Conservation (phyloP, 2,329 filamentous ascomycete genomes). For the Calonectria hongkongensis region DNA sequence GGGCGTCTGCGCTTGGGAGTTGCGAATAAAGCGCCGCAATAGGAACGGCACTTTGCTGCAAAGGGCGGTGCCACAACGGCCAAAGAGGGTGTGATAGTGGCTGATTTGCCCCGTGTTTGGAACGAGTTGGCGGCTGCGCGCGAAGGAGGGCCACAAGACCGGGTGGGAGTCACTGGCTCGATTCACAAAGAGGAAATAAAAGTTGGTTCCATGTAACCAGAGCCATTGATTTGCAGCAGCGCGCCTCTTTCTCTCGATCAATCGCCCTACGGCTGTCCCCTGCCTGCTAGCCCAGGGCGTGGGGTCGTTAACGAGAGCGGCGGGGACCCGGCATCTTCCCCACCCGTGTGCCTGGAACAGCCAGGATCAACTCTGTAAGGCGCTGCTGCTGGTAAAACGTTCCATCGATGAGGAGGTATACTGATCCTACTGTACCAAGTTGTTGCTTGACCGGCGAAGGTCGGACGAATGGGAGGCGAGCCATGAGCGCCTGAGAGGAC, state of each 20-base stretch:
- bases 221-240: too few relatives aligned
- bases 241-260: too few relatives aligned
- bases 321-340: constrained; percentile 19
- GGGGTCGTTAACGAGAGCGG: constrained; percentile 1
- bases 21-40: constrained; percentile 4
- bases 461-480: constrained; percentile 3
- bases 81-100: constrained; percentile 29
- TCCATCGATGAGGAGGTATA: constrained; percentile 21
- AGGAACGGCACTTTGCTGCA: background rate
- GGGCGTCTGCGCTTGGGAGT: background rate
- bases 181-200: too few relatives aligned
- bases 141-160: constrained; percentile 15
- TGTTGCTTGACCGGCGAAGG: background rate
- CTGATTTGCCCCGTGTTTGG: constrained; percentile 11
- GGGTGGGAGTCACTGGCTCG: constrained; percentile 15
- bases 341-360: constrained; percentile 36
- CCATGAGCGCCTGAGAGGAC: background rate
- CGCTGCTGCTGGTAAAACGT: constrained; percentile 22
- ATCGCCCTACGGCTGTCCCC: background rate
- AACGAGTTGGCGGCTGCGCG: background rate
- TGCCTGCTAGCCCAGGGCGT: background rate
- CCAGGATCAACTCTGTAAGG: constrained; percentile 11
- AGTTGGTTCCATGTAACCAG: too few relatives aligned
- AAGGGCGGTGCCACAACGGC: background rate
- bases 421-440: constrained; percentile 15